Conservation (phyloP, 1,284 basidiomycete species). For the Porogramme epimiltina region DNA sequence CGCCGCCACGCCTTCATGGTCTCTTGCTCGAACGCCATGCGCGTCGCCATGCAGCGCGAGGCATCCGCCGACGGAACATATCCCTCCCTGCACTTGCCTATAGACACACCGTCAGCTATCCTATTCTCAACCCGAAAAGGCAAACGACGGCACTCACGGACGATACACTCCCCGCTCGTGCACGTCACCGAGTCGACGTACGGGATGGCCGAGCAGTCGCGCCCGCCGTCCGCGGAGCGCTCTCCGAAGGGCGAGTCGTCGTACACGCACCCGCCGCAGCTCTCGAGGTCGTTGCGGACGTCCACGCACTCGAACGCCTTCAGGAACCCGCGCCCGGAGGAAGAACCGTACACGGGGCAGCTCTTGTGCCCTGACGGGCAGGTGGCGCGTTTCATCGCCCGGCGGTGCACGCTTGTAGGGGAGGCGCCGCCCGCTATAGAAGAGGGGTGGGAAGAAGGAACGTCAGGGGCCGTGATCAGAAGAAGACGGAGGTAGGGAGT, state of each 20-base stretch:
- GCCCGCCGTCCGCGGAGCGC: slow-evolving; percentile 16
- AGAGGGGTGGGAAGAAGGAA: neutral
- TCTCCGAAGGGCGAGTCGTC: slow-evolving; percentile 25
- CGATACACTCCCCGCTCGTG: slow-evolving; percentile 18
- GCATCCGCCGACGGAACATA: slow-evolving; percentile 16
- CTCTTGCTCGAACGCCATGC: neutral
- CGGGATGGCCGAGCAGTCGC: slow-evolving; percentile 30
- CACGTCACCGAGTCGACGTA: slow-evolving; percentile 26
- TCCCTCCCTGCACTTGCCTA: slow-evolving; percentile 14
- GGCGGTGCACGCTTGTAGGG: slow-evolving; percentile 10
- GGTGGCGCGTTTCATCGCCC: slow-evolving; percentile 1
- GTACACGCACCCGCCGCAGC: slow-evolving; percentile 28
- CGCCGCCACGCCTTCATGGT: neutral
- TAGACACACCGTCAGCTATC: slow-evolving; percentile 1
- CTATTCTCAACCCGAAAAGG: neutral
- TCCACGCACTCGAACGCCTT: slow-evolving; percentile 27
- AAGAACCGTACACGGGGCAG: slow-evolving; percentile 22
- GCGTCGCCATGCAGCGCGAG: slow-evolving; percentile 7
- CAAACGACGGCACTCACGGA: slow-evolving; percentile 20
- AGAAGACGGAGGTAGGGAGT: too few relatives aligned
- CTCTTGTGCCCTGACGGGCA: slow-evolving; percentile 19
- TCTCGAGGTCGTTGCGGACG: slow-evolving; percentile 26
- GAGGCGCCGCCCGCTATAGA: slow-evolving; percentile 17
- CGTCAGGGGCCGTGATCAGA: neutral
- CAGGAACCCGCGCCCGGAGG: slow-evolving; percentile 11